Evolutionary conservation across 2,329 filamentous ascomycete genomes (phyloP).

Genomic region (Neonectria hederae): DNA sequence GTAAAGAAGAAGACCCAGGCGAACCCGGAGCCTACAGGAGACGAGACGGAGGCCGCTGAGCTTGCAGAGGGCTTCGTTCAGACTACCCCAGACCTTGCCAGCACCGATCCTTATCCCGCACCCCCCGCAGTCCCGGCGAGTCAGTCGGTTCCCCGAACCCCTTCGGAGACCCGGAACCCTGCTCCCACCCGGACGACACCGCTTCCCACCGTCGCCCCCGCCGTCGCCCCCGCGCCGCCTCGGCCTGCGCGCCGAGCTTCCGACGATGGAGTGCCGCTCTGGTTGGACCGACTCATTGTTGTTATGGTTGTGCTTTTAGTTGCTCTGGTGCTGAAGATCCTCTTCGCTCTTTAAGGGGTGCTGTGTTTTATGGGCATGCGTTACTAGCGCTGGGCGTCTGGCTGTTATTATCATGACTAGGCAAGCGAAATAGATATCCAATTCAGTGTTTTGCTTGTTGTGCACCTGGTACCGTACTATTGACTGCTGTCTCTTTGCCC

Average conservation of each 20-base stretch:
- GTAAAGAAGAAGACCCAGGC: slow-evolving; percentile 33
- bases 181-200: slow-evolving; percentile 27
- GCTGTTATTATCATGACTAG: slow-evolving; percentile 4
- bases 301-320: slow-evolving; percentile 75
- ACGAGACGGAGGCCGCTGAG: slow-evolving; percentile 56
- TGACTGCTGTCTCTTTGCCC: background rate
- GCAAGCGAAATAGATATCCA: slow-evolving; percentile 39
- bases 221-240: slow-evolving; percentile 21
- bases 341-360: slow-evolving; percentile 47
- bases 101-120: background rate
- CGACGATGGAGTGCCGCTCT: slow-evolving; percentile 68
- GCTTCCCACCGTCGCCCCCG: slow-evolving; percentile 14
- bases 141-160: slow-evolving; percentile 13
- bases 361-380: slow-evolving; percentile 13
- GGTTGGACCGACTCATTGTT: slow-evolving; percentile 84
- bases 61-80: slow-evolving; percentile 68
- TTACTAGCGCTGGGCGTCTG: slow-evolving; percentile 10
- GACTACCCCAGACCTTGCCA: slow-evolving; percentile 48
- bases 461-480: background rate
- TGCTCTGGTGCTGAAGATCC: slow-evolving; percentile 72
- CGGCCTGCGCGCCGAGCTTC: slow-evolving; percentile 36
- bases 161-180: slow-evolving; percentile 24
- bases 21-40: slow-evolving; percentile 30
- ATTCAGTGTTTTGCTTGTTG: slow-evolving; percentile 19
- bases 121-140: background rate